Base-by-base conservation (phyloP, 306 rosid genomes). In the Castanospermum australe region DNA sequence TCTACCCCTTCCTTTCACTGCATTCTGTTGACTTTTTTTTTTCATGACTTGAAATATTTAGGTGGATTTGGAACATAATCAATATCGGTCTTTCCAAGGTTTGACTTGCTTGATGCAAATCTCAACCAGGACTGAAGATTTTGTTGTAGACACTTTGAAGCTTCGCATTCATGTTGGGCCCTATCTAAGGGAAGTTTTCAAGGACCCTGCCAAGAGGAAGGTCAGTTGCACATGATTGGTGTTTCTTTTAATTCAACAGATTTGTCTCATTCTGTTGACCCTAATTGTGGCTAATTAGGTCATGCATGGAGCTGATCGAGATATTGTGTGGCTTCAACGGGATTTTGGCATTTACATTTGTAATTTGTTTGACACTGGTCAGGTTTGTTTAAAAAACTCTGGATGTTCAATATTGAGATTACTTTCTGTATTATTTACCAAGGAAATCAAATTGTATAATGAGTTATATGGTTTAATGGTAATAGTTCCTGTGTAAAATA, bases 21-120 rank as follows among this genome's bases (percentile, higher is more conserved):
- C 44, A 71, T 73, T 64, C 9, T 69, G 76, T 68, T 76, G 59
- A 76, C 21, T 42, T 59, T 60, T 61, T 12, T 45, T 36, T 64
- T 54, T 71, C 55, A 38, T 63, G 48, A 77, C 73, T 22, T 70
- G 80, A 36, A 35, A 48, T 64, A 38, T 73, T 8, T 84, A 95
- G 98, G 99, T 95, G 61, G 99, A 92, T 89, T 86, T 94, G 92
- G 99, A 94, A 64, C 97, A 92, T 78, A 94, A 94, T 87, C 97
- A 94, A 24, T 94, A 92, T 82, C 93, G 98, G 18, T 94, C 97
- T 7, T 94, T 94, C 75, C 99, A 94, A 91, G 99, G 97, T 72
- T 81, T 94, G 86, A 94, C 99, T 62, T 94, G 97, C 87, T 82
- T 94, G 88, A 94, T 94, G 92, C 99, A 94, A 89, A 92, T 94